phyloP scores from a whole-genome alignment of 2,329 filamentous ascomycete genomes.

The Cryphonectria parasitica region DNA sequence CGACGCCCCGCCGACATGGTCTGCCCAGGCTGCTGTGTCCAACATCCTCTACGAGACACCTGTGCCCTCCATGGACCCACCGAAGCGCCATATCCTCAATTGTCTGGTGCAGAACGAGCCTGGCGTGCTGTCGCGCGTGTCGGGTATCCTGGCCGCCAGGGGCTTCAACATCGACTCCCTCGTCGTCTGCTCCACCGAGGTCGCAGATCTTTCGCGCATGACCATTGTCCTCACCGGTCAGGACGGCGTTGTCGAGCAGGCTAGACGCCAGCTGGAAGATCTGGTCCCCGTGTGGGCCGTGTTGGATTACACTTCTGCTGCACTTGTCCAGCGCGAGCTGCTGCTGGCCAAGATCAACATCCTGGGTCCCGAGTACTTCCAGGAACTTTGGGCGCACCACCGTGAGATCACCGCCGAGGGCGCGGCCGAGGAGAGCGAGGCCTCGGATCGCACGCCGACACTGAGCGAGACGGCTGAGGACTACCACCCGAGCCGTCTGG shows the following conservation, averaged over 20 bases:
- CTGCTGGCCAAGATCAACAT: slow-evolving; percentile 96
- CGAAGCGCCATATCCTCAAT: slow-evolving; percentile 95
- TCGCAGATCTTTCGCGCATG: slow-evolving; percentile 96
- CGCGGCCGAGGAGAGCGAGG: slow-evolving; percentile 50
- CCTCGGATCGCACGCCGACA: slow-evolving; percentile 38
- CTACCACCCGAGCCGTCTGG: slow-evolving; percentile 88
- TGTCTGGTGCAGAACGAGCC: slow-evolving; percentile 99
- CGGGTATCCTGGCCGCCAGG: slow-evolving; percentile 90
- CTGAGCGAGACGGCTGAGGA: slow-evolving; percentile 61
- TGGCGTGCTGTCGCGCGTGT: slow-evolving; percentile 93
- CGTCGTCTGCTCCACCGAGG: slow-evolving; percentile 97
- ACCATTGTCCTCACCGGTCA: slow-evolving; percentile 96
- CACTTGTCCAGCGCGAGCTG: slow-evolving; percentile 93
- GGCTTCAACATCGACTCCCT: slow-evolving; percentile 99
- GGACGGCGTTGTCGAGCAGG: slow-evolving; percentile 97
- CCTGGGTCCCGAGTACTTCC: slow-evolving; percentile 95
- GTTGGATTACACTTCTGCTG: slow-evolving; percentile 89
- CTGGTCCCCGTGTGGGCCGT: slow-evolving; percentile 98
- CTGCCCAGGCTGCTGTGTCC: slow-evolving; percentile 91
- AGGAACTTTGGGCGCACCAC: slow-evolving; percentile 94
- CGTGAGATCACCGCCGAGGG: slow-evolving; percentile 73
- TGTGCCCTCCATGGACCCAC: slow-evolving; percentile 76
- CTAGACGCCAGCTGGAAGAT: slow-evolving; percentile 91
- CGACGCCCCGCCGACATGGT: slow-evolving; percentile 76
- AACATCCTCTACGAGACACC: slow-evolving; percentile 99